These are phyloP conservation scores for Arthrinium puccinioides DNA, from an alignment of 2,329 filamentous ascomycete genomes.

Conservation along the genomic window DNA sequence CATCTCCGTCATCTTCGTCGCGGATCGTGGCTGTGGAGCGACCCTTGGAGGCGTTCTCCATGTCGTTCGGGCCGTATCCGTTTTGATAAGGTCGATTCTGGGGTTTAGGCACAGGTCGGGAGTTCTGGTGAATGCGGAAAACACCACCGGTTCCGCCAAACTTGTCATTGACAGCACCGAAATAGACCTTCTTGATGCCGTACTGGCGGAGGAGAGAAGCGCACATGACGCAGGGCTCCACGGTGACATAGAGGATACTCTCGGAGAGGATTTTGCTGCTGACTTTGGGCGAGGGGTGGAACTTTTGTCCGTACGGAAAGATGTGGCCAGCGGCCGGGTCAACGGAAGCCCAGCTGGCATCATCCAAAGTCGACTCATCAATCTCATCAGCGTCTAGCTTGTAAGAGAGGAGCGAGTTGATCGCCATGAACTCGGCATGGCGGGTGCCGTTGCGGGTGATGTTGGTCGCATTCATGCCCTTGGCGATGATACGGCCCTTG, in stretches of 20 bases:
- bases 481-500: conserved; percentile 69
- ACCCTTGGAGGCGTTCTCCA: conserved; percentile 25
- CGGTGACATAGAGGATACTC: conserved; percentile 84
- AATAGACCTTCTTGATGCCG: conserved; percentile 83
- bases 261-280: conserved; percentile 62
- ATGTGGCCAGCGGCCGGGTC: conserved; percentile 48
- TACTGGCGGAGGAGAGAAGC: conserved; percentile 87
- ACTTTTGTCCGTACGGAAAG: conserved; percentile 55
- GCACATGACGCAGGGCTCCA: conserved; percentile 99
- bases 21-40: conserved; percentile 28
- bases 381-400: conserved; percentile 19
- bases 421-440: conserved; percentile 90
- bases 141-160: conserved; percentile 96
- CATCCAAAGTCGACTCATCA: conserved; percentile 20
- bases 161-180: conserved; percentile 91
- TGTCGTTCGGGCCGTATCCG: conserved; percentile 21
- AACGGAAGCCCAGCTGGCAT: conserved; percentile 42
- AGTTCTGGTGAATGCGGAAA: conserved; percentile 70
- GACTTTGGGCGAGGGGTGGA: conserved; percentile 48
- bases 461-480: conserved; percentile 96
- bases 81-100: conserved; percentile 20
- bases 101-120: conserved; percentile 28
- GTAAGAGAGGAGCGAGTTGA: conserved; percentile 49
- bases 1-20: conserved; percentile 38
- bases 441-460: conserved; percentile 83